Conservation (phyloP, 768 basidiomycete species). For the Lentinula sp. region DNA sequence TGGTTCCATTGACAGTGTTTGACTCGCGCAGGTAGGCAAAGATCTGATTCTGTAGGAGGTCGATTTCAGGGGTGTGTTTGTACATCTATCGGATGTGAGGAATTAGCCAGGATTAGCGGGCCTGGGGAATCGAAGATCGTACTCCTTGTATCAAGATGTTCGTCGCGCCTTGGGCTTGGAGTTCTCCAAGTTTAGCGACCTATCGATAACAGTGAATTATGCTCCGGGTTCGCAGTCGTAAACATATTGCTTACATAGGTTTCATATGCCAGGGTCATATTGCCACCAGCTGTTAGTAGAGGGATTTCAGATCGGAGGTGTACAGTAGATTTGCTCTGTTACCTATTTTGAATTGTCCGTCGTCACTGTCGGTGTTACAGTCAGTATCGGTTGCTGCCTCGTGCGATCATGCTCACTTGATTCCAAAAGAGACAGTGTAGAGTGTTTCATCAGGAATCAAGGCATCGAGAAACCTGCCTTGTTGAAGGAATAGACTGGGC, state of each 20-base stretch:
- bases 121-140: neutral
- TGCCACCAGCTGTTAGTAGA: slow-evolving; percentile 16
- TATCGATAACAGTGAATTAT: neutral
- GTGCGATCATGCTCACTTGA: slow-evolving; percentile 18
- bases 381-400: neutral
- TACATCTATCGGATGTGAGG: slow-evolving; percentile 18
- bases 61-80: slow-evolving; percentile 20
- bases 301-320: neutral
- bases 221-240: no score
- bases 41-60: slow-evolving; percentile 20
- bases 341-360: slow-evolving; percentile 22
- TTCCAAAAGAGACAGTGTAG: slow-evolving; percentile 24
- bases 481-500: slow-evolving; percentile 17
- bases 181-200: slow-evolving; percentile 20
- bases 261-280: slow-evolving; percentile 15
- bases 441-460: slow-evolving; percentile 21
- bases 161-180: slow-evolving; percentile 22
- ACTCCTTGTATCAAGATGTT: slow-evolving; percentile 27
- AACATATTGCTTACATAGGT: slow-evolving; percentile 15
- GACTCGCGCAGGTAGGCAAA: slow-evolving; percentile 20
- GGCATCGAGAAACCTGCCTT: slow-evolving; percentile 22
- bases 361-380: slow-evolving; percentile 12
- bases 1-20: slow-evolving; percentile 20
- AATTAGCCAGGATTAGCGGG: neutral
- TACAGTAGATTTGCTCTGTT: neutral